Percentiles rank a stretch among this genome's conserved stretches.
Evolutionary conservation across 1,284 basidiomycete species (phyloP).

Genomic region (Termitomyces sp.): DNA sequence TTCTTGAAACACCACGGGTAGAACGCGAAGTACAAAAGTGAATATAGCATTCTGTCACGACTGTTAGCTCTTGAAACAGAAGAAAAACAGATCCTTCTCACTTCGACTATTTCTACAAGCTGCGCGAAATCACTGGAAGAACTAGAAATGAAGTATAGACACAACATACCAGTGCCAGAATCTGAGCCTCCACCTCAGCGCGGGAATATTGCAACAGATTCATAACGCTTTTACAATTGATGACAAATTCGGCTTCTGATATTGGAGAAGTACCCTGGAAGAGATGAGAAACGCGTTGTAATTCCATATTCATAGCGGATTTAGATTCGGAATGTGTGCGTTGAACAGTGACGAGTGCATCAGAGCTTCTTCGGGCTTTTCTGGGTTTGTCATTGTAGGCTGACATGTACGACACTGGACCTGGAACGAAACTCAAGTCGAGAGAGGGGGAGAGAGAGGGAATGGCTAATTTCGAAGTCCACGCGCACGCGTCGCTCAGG

Average conservation of each 20-base stretch:
- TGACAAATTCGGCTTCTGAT: conserved; percentile 19
- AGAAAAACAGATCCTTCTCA: not conserved
- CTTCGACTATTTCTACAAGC: conserved; percentile 20
- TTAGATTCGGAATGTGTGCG: not conserved
- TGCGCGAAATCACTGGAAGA: conserved; percentile 1
- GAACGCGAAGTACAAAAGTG: conserved; percentile 17
- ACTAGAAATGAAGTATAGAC: not conserved
- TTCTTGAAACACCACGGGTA: conserved; percentile 15
- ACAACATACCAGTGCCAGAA: conserved; percentile 12
- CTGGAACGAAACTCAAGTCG: not conserved
- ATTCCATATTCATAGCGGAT: not conserved
- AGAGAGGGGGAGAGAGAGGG: not conserved
- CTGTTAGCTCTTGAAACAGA: not conserved
- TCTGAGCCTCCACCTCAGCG: conserved; percentile 1
- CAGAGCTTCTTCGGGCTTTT: not conserved
- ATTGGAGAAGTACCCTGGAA: conserved; percentile 13
- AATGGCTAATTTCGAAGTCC: no score
- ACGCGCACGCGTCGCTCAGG: no score
- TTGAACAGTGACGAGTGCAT: not conserved
- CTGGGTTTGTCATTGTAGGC: not conserved
- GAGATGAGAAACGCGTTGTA: conserved; percentile 13
- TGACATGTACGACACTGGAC: not conserved
- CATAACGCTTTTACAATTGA: conserved; percentile 17
- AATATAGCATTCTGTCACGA: conserved; percentile 15
- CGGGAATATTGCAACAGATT: conserved; percentile 14